Conservation (phyloP, 805 yeast species). For the Candida oleophila region DNA sequence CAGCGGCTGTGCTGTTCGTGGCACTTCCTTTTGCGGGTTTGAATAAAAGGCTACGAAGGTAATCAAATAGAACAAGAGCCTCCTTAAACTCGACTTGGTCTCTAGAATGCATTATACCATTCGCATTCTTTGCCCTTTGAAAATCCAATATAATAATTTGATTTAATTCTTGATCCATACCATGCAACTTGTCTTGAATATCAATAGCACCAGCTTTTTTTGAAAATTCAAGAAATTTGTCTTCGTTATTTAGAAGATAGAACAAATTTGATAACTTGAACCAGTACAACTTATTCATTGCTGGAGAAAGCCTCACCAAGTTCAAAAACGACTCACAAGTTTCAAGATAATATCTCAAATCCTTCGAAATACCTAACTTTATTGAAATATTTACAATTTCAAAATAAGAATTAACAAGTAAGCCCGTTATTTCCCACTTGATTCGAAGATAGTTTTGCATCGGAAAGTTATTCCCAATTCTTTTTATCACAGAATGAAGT, state of each 20-base stretch:
- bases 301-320: neutral
- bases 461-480: constrained; percentile 21
- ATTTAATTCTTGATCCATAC: neutral
- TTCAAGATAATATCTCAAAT: constrained; percentile 51
- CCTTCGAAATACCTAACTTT: constrained; percentile 57
- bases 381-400: constrained; percentile 38
- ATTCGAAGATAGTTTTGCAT: constrained; percentile 20
- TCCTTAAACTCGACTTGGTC: neutral
- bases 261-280: neutral
- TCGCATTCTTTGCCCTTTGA: neutral
- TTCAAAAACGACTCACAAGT: constrained; percentile 2
- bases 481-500: constrained; percentile 51
- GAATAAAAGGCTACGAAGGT: neutral
- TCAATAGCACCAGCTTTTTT: neutral
- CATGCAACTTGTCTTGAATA: neutral
- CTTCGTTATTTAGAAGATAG: neutral
- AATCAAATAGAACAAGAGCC: neutral
- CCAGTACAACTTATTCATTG: neutral
- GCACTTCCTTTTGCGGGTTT: neutral
- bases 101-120: neutral
- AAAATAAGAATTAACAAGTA: constrained; percentile 38
- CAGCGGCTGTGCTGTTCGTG: neutral
- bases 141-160: neutral
- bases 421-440: constrained; percentile 35
- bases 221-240: neutral